Conservation (phyloP, 148 eudicot genomes). For the Vaccinium darrowii region DNA sequence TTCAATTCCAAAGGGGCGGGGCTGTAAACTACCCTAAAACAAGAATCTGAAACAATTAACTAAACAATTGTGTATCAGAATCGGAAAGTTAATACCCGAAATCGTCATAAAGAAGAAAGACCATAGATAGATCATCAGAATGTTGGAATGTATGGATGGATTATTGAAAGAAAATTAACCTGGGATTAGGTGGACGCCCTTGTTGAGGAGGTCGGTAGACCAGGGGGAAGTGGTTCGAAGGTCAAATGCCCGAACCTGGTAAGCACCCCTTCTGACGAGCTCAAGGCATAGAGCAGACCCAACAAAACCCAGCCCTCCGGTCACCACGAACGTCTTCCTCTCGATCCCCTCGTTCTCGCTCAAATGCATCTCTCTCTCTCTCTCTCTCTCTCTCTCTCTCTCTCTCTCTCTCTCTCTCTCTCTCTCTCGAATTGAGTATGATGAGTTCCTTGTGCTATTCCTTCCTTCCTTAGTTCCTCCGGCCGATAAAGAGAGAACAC, state of each 20-base stretch:
- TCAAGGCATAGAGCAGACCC: conserved; percentile 84
- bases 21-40: not conserved
- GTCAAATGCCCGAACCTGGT: conserved; percentile 62
- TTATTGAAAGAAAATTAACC: conserved; percentile 44
- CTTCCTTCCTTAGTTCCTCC: not conserved
- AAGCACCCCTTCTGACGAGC: conserved; percentile 73
- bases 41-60: not conserved
- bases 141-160: not conserved
- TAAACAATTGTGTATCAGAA: not conserved
- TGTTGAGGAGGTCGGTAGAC: conserved; percentile 39
- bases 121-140: not conserved
- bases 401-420: not conserved
- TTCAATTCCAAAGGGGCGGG: too few species aligned
- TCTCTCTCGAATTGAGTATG: not conserved
- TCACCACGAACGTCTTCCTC: conserved; percentile 68
- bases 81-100: not conserved
- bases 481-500: not conserved
- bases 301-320: conserved; percentile 77
- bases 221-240: conserved; percentile 51
- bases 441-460: not conserved
- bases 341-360: conserved; percentile 94
- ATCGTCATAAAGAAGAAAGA: not conserved
- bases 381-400: too few species aligned
- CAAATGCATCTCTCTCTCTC: conserved; percentile 60
- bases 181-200: conserved; percentile 38